Evolutionary conservation across 257 asterid genomes (phyloP).

Genomic region (Nicotiana attenuata): DNA sequence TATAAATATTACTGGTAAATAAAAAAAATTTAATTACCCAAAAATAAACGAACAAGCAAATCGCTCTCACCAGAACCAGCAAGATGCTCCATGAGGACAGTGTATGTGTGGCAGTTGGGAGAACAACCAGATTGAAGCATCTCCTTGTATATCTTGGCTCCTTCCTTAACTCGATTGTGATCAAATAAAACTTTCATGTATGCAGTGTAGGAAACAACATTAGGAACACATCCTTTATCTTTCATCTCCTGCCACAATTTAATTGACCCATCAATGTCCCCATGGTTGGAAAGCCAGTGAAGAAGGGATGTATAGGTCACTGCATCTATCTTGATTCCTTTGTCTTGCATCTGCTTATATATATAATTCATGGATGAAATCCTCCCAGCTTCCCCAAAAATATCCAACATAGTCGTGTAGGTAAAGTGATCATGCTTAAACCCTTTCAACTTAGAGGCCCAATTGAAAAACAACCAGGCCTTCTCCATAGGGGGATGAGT

Average conservation of each 20-base stretch:
- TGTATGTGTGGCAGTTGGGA: constrained; percentile 73
- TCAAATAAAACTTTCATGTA: constrained; percentile 75
- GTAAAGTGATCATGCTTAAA: constrained; percentile 92
- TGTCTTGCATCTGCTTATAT: constrained; percentile 67
- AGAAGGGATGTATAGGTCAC: constrained; percentile 75
- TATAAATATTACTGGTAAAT: too few species aligned
- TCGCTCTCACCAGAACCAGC: constrained; percentile 62
- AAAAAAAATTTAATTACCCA: too few species aligned
- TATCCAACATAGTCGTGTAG: constrained; percentile 92
- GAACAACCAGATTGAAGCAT: constrained; percentile 70
- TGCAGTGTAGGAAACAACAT: constrained; percentile 84
- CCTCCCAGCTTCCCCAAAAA: constrained; percentile 87
- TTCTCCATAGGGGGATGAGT: constrained; percentile 93
- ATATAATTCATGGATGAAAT: constrained; percentile 70
- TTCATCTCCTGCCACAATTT: constrained; percentile 75
- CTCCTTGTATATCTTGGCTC: constrained; percentile 59
- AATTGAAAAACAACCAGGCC: constrained; percentile 90
- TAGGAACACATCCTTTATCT: constrained; percentile 59
- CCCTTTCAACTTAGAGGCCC: constrained; percentile 51
- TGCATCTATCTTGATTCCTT: constrained; percentile 63
- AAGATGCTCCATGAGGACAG: constrained; percentile 82
- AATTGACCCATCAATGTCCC: constrained; percentile 64
- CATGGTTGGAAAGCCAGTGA: constrained; percentile 81
- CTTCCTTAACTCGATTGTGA: constrained; percentile 51
- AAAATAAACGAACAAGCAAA: background rate